These are phyloP conservation scores for Ophidiomyces ophidiicola DNA, from an alignment of 2,329 filamentous ascomycete genomes.

Conservation along the genomic window DNA sequence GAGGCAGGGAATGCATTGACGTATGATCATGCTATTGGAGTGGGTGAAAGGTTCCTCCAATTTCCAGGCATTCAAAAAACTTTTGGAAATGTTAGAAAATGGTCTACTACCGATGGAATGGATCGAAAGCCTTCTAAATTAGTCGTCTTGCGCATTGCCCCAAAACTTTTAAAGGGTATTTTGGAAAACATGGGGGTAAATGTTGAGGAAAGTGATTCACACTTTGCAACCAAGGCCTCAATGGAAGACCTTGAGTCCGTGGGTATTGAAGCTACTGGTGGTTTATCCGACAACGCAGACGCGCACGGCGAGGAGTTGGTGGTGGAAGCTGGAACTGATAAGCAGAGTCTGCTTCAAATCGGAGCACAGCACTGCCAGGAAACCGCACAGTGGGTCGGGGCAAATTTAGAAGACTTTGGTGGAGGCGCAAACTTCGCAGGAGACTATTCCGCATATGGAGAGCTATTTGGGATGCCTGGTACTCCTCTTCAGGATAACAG, in stretches of 20 bases:
- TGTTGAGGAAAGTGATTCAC: not conserved
- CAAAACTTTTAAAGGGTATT: not conserved
- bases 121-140: not conserved
- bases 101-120: not conserved
- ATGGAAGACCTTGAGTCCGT: not conserved
- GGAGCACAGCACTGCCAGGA: conserved; percentile 2
- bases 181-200: not conserved
- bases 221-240: not conserved
- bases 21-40: not conserved
- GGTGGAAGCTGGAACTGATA: conserved; percentile 1
- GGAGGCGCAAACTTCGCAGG: not conserved
- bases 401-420: not conserved
- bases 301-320: not conserved
- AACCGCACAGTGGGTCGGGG: not conserved
- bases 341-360: conserved; percentile 1
- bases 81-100: not conserved
- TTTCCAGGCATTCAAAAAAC: not conserved
- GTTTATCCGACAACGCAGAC: not conserved
- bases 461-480: not conserved
- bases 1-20: not conserved
- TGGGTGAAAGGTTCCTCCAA: not conserved
- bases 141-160: conserved; percentile 4
- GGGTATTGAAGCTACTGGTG: not conserved
- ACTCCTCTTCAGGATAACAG: not conserved
- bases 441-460: not conserved